These are phyloP conservation scores for Simmondsia chinensis DNA, from an alignment of 148 eudicot genomes.

Conservation along the genomic window DNA sequence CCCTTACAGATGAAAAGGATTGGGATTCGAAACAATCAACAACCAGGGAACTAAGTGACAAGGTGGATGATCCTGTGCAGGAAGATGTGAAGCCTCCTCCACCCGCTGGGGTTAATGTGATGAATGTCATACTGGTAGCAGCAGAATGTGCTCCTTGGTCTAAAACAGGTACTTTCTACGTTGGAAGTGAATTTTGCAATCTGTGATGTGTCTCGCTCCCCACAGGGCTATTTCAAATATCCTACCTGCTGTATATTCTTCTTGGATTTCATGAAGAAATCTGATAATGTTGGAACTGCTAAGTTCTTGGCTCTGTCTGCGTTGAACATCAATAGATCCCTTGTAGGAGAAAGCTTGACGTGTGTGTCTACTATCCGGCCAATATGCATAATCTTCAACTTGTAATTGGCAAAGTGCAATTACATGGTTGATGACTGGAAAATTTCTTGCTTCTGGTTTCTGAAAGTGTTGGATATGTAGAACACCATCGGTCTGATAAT, in stretches of 20 bases:
- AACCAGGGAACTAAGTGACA: constrained; percentile 16
- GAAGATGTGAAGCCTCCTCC: constrained; percentile 74
- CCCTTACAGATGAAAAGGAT: constrained; percentile 17
- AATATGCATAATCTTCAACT: background rate
- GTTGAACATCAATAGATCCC: no score
- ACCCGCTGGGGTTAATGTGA: constrained; percentile 77
- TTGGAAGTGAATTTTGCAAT: background rate
- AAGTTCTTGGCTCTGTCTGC: no score
- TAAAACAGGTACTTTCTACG: constrained; percentile 52
- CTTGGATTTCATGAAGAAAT: background rate
- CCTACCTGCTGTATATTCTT: background rate
- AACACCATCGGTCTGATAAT: no score
- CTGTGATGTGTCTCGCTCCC: no score
- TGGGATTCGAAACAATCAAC: constrained; percentile 22
- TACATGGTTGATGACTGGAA: no score
- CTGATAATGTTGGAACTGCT: no score
- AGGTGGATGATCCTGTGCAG: constrained; percentile 19
- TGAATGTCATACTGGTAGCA: constrained; percentile 90
- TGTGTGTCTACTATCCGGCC: no score
- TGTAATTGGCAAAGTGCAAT: no score
- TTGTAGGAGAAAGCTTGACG: no score
- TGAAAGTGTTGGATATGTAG: no score
- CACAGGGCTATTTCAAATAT: background rate
- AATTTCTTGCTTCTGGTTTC: no score
- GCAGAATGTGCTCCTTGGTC: constrained; percentile 94